These are phyloP conservation scores for Diaporthe amygdali DNA, from an alignment of 2,329 filamentous ascomycete species.

Conservation along the genomic window DNA sequence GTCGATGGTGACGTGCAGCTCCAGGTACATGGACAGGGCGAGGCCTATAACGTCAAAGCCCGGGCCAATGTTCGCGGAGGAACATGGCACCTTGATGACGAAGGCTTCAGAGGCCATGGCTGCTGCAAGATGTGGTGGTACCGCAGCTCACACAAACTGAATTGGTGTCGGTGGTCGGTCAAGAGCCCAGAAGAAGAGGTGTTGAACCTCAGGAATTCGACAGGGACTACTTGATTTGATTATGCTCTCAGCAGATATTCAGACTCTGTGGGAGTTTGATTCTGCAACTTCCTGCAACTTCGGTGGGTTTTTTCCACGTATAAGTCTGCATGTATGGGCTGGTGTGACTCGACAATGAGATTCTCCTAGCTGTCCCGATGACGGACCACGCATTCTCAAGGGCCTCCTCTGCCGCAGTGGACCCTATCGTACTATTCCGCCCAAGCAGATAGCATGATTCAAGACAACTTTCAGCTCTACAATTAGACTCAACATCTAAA, in stretches of 20 bases:
- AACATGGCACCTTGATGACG: conserved; percentile 84
- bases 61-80: conserved; percentile 95
- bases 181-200: neutral
- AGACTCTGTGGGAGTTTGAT: neutral
- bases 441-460: neutral
- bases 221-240: neutral
- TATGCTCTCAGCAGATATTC: neutral
- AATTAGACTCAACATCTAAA: too few relatives aligned
- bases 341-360: conserved; percentile 18
- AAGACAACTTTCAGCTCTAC: neutral
- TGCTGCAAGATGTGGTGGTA: neutral
- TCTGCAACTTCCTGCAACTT: neutral
- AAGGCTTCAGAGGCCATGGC: conserved; percentile 55
- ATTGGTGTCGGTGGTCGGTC: neutral
- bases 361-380: conserved; percentile 24
- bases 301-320: neutral
- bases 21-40: conserved; percentile 91
- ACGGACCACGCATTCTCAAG: conserved; percentile 14
- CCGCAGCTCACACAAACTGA: neutral
- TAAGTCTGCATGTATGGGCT: neutral
- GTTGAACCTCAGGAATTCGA: conserved; percentile 15
- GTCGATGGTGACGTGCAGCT: conserved; percentile 82
- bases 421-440: neutral
- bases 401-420: neutral
- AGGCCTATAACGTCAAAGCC: conserved; percentile 98